A percentile compares a stretch with the other conserved stretches of the same genome.
Evolutionary conservation across 352 stramenopile species (phyloP).

Genomic region (Phytophthora pinifolia): DNA sequence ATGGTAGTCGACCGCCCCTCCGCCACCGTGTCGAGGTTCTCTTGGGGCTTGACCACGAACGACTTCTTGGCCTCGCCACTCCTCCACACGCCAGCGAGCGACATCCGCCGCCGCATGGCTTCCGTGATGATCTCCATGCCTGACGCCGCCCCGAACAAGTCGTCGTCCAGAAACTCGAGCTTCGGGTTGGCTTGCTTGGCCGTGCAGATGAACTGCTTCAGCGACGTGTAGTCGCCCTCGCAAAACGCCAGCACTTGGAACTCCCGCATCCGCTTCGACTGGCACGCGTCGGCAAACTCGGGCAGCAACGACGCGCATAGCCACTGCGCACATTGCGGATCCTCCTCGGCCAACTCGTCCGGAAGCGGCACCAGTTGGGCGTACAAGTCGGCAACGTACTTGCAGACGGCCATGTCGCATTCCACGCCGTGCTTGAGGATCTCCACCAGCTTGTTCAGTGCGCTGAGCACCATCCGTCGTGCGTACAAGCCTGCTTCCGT

Average conservation of each 20-base stretch:
- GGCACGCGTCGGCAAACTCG: conserved; percentile 70
- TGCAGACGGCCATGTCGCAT: conserved; percentile 58
- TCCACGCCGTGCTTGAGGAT: conserved; percentile 77
- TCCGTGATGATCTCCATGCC: conserved; percentile 82
- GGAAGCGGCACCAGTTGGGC: conserved; percentile 63
- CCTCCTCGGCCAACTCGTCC: conserved; percentile 43
- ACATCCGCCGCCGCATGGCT: conserved; percentile 69
- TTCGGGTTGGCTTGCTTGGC: conserved; percentile 62
- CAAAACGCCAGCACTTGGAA: conserved; percentile 63
- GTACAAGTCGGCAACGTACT: conserved; percentile 66
- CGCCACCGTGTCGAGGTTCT: conserved; percentile 28
- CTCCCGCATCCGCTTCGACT: conserved; percentile 53
- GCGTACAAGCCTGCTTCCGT: conserved; percentile 47
- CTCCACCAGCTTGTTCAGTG: conserved; percentile 75
- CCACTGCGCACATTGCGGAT: conserved; percentile 78
- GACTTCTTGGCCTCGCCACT: conserved; percentile 56
- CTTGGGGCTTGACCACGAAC: conserved; percentile 58
- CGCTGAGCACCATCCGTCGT: conserved; percentile 71
- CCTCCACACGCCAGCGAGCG: conserved; percentile 72
- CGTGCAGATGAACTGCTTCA: conserved; percentile 70
- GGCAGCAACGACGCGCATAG: conserved; percentile 62
- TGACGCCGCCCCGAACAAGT: conserved; percentile 61
- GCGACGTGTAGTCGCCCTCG: conserved; percentile 67
- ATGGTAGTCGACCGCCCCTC: conserved; percentile 43
- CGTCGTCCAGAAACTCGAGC: conserved; percentile 73